phyloP scores from a whole-genome alignment of 352 stramenopile species.

The Pythium brachiatum region DNA sequence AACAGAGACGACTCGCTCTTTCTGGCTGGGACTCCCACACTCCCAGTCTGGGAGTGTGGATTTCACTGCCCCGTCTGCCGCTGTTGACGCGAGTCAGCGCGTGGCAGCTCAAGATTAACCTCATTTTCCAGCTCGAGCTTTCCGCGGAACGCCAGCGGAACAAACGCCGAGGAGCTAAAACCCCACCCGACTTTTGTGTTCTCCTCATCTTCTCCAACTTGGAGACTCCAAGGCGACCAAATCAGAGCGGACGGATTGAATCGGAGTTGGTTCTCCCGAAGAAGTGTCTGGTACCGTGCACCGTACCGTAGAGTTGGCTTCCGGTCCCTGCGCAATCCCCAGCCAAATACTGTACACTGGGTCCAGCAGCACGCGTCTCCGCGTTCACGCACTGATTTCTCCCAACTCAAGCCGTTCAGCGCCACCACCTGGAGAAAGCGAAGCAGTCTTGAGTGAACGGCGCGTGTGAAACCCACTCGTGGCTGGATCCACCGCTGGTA shows the following conservation, averaged over 20 bases:
- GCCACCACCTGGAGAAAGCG: not conserved
- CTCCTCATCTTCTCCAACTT: not conserved
- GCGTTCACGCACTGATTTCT: not conserved
- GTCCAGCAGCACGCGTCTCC: not conserved
- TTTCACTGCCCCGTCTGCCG: not conserved
- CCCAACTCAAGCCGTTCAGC: not conserved
- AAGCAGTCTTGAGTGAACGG: no score
- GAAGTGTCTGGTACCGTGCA: no score
- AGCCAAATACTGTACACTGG: not conserved
- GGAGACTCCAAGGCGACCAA: not conserved
- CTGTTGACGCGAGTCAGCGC: not conserved
- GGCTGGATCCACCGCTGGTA: not conserved
- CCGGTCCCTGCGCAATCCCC: no score
- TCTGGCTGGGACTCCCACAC: not conserved
- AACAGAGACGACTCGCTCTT: not conserved
- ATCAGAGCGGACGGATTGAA: not conserved
- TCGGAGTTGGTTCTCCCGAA: no score
- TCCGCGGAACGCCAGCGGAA: not conserved
- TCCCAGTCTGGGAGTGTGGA: not conserved
- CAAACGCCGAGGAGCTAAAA: not conserved
- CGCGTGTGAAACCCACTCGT: not conserved
- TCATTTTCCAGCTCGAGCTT: not conserved
- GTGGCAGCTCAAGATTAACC: not conserved
- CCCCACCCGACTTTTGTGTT: not conserved
- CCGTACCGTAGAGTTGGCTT: no score